These are phyloP conservation scores for Psilocybe sp. DNA, from an alignment of 768 basidiomycete species.

Conservation along the genomic window DNA sequence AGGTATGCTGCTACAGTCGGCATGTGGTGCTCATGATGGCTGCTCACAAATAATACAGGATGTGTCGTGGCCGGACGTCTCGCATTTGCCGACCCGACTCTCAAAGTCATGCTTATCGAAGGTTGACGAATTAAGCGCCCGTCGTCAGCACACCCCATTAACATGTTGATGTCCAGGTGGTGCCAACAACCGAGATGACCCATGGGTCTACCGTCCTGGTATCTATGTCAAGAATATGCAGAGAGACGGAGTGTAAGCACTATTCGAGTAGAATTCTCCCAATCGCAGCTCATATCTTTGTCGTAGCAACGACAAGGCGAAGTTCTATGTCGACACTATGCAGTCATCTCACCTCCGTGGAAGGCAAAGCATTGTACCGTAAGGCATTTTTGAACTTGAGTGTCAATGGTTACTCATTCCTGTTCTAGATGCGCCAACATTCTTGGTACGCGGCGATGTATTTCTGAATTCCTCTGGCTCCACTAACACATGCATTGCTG, in stretches of 20 bases:
- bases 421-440: conserved; percentile 60
- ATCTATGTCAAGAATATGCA: conserved; percentile 75
- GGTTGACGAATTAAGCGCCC: conserved; percentile 29
- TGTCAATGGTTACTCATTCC: background rate
- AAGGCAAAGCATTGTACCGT: conserved; percentile 67
- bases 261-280: background rate
- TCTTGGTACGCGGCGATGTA: conserved; percentile 35
- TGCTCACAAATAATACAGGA: conserved; percentile 27
- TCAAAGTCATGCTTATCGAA: conserved; percentile 77
- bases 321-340: conserved; percentile 65
- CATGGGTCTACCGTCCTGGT: conserved; percentile 73
- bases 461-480: background rate
- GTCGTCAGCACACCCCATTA: background rate
- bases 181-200: conserved; percentile 70
- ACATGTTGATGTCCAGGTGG: conserved; percentile 38
- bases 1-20: conserved; percentile 26
- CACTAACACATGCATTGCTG: background rate
- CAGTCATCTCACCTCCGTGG: conserved; percentile 58
- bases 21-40: background rate
- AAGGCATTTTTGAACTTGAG: conserved; percentile 17
- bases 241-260: conserved; percentile 56
- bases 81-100: conserved; percentile 66
- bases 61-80: conserved; percentile 69
- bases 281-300: background rate
- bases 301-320: conserved; percentile 67